Conservation (phyloP, 495 filamentous ascomycete species). For the Rostrohypoxylon terebratum region DNA sequence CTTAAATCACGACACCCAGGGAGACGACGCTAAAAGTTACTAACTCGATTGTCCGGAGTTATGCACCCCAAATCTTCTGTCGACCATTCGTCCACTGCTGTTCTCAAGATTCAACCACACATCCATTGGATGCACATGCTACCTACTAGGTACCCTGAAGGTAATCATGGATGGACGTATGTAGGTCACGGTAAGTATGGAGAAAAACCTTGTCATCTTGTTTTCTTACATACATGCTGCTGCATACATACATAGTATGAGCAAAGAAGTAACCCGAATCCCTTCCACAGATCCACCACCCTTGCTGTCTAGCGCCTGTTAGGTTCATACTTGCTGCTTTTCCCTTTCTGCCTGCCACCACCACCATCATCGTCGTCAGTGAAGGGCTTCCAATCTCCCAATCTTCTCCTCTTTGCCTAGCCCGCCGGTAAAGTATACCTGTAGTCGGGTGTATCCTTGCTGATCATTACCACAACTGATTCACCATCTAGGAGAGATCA, state of each 20-base stretch:
- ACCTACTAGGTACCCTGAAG: conserved; percentile 4
- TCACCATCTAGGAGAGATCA: conserved; percentile 36
- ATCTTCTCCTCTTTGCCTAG: conserved; percentile 43
- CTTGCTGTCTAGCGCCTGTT: conserved; percentile 13
- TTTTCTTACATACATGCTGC: conserved; percentile 14
- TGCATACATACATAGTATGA: conserved; percentile 3
- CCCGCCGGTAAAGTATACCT: conserved; percentile 35
- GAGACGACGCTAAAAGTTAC: not conserved
- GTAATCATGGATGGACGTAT: not conserved
- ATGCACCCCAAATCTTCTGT: not conserved
- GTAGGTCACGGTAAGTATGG: not conserved
- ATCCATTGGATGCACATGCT: not conserved
- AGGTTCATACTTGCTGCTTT: conserved; percentile 12
- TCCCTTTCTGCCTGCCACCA: conserved; percentile 15
- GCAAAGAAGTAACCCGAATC: conserved; percentile 18
- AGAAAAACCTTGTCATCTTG: conserved; percentile 4
- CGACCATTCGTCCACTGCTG: not conserved
- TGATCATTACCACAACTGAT: conserved; percentile 33
- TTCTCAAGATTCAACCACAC: not conserved
- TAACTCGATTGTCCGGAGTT: not conserved
- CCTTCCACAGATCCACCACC: conserved; percentile 32
- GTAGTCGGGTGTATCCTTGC: conserved; percentile 21
- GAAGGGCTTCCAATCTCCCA: no score
- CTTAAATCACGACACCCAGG: no score
- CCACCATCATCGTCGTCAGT: no score